Evolutionary conservation across 2,329 filamentous ascomycete species (phyloP).

Genomic region (Fusarium praegraminearum): DNA sequence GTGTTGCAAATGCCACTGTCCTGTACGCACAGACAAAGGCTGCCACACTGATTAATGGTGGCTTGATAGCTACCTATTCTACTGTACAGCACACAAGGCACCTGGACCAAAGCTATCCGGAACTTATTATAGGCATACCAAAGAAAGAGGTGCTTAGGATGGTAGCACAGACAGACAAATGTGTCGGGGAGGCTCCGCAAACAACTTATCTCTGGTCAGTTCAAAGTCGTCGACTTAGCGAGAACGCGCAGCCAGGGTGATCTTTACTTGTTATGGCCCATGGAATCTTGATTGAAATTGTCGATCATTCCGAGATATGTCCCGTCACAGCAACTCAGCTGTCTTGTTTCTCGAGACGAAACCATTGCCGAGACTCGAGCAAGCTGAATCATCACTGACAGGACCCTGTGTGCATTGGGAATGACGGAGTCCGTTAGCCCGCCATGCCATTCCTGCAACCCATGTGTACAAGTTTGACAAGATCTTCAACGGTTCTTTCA

Average conservation of each 20-base stretch:
- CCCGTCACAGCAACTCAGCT: background rate
- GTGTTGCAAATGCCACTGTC: too few relatives aligned
- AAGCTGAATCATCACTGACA: background rate
- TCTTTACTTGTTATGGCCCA: conserved; percentile 9
- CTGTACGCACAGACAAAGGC: background rate
- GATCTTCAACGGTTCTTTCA: background rate
- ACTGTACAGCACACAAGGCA: background rate
- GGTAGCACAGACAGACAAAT: background rate
- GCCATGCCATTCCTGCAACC: background rate
- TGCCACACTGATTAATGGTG: background rate
- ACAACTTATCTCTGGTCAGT: background rate
- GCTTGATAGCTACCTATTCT: background rate
- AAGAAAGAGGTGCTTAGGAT: background rate
- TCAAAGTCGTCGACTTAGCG: background rate
- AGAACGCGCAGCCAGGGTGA: conserved; percentile 8
- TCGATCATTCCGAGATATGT: conserved; percentile 21
- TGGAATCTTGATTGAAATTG: conserved; percentile 15
- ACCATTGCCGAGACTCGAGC: background rate
- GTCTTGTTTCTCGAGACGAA: background rate
- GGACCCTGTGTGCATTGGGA: conserved; percentile 14
- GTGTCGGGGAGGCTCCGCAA: background rate
- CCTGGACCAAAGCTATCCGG: background rate
- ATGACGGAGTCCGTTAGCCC: background rate
- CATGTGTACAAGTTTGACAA: background rate
- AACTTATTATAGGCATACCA: background rate